Evolutionary conservation across 441 rosid species (phyloP), one percentile per base, ranked within the genome.

Genomic region (Adansonia gregorii): DNA sequence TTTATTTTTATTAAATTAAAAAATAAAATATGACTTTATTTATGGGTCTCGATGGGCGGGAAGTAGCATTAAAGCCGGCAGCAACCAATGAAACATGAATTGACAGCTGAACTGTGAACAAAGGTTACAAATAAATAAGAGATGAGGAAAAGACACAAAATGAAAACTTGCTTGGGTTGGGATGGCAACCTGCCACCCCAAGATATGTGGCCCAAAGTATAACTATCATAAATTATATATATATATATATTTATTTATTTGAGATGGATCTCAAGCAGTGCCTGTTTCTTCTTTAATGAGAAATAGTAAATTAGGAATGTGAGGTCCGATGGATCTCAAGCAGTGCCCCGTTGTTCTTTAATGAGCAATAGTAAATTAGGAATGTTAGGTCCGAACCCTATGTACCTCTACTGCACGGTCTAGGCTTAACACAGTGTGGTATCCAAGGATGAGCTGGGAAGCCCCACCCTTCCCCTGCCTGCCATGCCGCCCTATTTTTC

Each of bases 401-500:
- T 46, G 51, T 64, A 75, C 69, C 49, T 64, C 56, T 61, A 19
- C 55, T n/a, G 27, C 22, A 27, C 12, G 51, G 79, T 19, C 71
- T 69, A 39, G 7, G 39, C 31, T 43, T 69, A 27, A 64, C 27
- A 76, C 76, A 70, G 72, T 49, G 31, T 7, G 46, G 43, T 54
- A 17, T 15, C 64, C 68, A 51, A 43, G 54, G 49, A 17, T 17
- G 7, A 31, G 61, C 17, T 41, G 22, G 5, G 74, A 9, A 54
- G 55, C 39, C 39, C 39, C 4, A 35, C 39, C 39, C 39, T 35
- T 35, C 71, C 77, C 70, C 69, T 73, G 71, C 78, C 84, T 81
- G 83, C 77, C 56, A 66, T 64, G 85, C 88, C 83, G 86, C 79
- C 86, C 86, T 85, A 82, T 63, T 80, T 75, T 35, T 35, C 0